Base-by-base conservation (phyloP, 176 grass and related monocot genomes). In the Bothriochloa decipiens region DNA sequence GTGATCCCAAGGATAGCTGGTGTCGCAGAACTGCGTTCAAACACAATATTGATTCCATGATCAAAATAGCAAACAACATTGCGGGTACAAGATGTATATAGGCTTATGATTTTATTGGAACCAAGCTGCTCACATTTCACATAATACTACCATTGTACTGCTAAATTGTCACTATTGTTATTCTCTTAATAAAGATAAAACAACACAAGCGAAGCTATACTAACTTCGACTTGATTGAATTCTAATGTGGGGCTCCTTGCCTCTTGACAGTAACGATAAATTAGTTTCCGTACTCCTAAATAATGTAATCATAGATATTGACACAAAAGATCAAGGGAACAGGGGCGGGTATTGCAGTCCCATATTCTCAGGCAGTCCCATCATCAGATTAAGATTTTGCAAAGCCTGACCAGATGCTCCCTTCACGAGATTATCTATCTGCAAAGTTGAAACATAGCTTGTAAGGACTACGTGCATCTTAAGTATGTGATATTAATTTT, bases 371-470 rank as follows among this genome's bases (percentile, higher is more conserved):
- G 96, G 90, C 75, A 96, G 88, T 75, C 93, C 96, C 91, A 96
- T 91, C 96, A 99, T 99, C 88, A 96, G 77, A 89, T 99, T 99
- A 77, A 99, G 93, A 72, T 99, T 99, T 85, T 99, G 96, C 26
- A 99, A 74, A 45, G 96, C 96, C 86, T 99, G 96, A 23, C 93
- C 96, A n/a, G 96, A 99, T 67, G 93, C 91, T 53, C 96, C 96
- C 80, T 96, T 99, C 37, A 99, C 96, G 80, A 99, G 84, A 91
- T 99, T 99, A 89, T 99, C 96, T 82, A 99, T 99, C 96, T 99
- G 89, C 73, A 91, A 5, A 75, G 42, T 84, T 76, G 49, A 87
- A 90, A 29, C 74, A 69, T 32, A 86, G 43, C 39, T 47, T 43
- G 58, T 71, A 60, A 86, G 63, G n/a, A 82, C 43, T 81, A 62